Evolutionary conservation across 495 filamentous ascomycete genomes (phyloP), one percentile per base, ranked within the genome.

Genomic region (Tetracladium setigerum): DNA sequence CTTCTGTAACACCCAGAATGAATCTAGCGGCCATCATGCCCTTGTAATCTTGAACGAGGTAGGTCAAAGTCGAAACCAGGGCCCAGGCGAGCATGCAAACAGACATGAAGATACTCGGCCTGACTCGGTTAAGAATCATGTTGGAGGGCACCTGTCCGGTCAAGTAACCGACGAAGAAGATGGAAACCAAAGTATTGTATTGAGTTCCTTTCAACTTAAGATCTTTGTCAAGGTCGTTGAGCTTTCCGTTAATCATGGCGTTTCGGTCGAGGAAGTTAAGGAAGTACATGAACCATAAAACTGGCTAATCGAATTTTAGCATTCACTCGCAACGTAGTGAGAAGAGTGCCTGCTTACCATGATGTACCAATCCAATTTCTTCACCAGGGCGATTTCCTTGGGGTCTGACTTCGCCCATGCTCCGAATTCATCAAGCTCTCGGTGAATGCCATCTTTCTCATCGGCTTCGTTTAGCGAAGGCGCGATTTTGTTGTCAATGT

Each of bases 11-110:
- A 52, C 83, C 82, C 0, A 87, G 70, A 45, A 83, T 82, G 69
- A 86, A 86, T 5, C 82, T 77, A 33, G 78, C 71, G 2, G 73
- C 78, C 13, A 84, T 62, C 37, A 86, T 64, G 1, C 80, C 81
- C 27, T 68, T 67, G 47, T 36, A 49, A 27, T 42, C 42, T 34
- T 36, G 17, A 17, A 72, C 70, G 31, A 72, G 72, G 33, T 67
- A 72, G n/a, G 78, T 81, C 30, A 74, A 30, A 9, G 70, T 60
- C 1, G 74, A 78, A 3, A 74, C 67, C 34, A 73, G 30, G 8
- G 70, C 78, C 77, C 77, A 81, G n/a, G 74, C 73, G 47, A 77
- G 74, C 59, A 62, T 62, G 13, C 44, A 42, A 18, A 41, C 59
- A 22, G 52, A 42, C 59, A 64, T 57, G 39, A 66, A 67, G 11